phyloP scores from a whole-genome alignment of 805 yeast genomes.

The Metschnikowia arizonensis region DNA sequence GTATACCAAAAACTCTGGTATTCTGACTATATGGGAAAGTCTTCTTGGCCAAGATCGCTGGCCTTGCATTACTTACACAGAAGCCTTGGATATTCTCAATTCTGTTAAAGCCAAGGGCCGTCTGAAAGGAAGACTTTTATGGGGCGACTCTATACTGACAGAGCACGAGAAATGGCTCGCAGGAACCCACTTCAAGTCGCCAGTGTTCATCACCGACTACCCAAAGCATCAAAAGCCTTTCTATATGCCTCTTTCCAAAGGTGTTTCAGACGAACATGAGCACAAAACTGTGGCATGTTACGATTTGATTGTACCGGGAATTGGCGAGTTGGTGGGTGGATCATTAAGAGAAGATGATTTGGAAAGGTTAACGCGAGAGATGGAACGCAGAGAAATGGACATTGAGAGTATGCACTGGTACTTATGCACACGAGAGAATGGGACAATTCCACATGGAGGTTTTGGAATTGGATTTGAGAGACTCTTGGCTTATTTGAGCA shows the following conservation, averaged over 20 bases:
- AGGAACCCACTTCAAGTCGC: conserved; percentile 58
- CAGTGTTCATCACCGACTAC: conserved; percentile 87
- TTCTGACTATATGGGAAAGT: conserved; percentile 55
- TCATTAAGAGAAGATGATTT: conserved; percentile 78
- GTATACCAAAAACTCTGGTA: conserved; percentile 35
- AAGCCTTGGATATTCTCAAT: conserved; percentile 58
- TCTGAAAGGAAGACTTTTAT: conserved; percentile 28
- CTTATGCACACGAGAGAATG: conserved; percentile 64
- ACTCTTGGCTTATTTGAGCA: conserved; percentile 66
- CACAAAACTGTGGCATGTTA: conserved; percentile 76
- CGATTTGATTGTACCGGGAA: conserved; percentile 82
- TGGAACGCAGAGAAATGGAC: conserved; percentile 55
- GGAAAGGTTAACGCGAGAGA: conserved; percentile 43
- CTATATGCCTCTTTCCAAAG: conserved; percentile 69
- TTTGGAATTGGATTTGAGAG: conserved; percentile 95
- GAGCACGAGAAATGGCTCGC: conserved; percentile 94
- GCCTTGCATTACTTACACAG: conserved; percentile 68
- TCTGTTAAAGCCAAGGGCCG: conserved; percentile 41
- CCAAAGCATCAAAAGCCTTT: conserved; percentile 81
- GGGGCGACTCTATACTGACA: conserved; percentile 74
- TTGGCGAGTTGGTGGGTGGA: conserved; percentile 95
- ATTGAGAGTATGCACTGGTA: conserved; percentile 73
- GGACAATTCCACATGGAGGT: conserved; percentile 93
- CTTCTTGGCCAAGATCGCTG: conserved; percentile 47
- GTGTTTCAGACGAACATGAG: conserved; percentile 22